Evolutionary conservation across 805 yeast genomes (phyloP), one percentile per base, ranked within the genome.

Genomic region (Cyberlindnera amylophila): DNA sequence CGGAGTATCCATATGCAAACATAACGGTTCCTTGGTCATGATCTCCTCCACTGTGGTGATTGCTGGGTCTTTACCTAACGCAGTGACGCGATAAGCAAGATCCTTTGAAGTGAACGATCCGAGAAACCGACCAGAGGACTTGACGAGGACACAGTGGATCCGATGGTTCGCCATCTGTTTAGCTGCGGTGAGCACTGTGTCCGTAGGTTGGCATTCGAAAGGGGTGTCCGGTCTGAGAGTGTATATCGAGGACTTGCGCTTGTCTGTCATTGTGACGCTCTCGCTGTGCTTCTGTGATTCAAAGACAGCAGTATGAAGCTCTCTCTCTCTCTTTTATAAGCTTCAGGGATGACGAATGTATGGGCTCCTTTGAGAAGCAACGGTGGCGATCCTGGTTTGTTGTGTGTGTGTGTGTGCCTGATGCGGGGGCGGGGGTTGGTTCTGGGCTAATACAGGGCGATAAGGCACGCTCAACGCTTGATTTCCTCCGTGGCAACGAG

Each of bases 21-120:
- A 61, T 18, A 58, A 53, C 0, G 76, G 76, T 14, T 54, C 54
- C 2, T 47, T 49, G 0, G 76, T 67, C 74, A 70, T 68, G 11
- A 71, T 68, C 18, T 57, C 54, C 26, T 55, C 58, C 5, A 70
- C 67, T 4, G 51, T 50, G 2, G 67, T 57, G 1, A 36, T 14
- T 12, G 48, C 45, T 1, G 65, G 62, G 31, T 59, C 57, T 17
- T 61, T 32, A 6, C 58, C 63, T 18, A 45, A 39, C 0, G 69
- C 68, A 13, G 65, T 63, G 4, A 67, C 72, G 29, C 71, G 59
- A 31, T 68, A 68, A 0, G 75, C 75, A n/a, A 71, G 52, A 49
- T 71, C 77, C 45, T 69, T 70, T 0, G 76, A 69, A 1, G 77
- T 71, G 36, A 69, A 59, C 7, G 71, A 52, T 1, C 75, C 76